These are phyloP conservation scores for Trichoderma sp. DNA, from an alignment of 2,329 filamentous ascomycete genomes.

Conservation along the genomic window DNA sequence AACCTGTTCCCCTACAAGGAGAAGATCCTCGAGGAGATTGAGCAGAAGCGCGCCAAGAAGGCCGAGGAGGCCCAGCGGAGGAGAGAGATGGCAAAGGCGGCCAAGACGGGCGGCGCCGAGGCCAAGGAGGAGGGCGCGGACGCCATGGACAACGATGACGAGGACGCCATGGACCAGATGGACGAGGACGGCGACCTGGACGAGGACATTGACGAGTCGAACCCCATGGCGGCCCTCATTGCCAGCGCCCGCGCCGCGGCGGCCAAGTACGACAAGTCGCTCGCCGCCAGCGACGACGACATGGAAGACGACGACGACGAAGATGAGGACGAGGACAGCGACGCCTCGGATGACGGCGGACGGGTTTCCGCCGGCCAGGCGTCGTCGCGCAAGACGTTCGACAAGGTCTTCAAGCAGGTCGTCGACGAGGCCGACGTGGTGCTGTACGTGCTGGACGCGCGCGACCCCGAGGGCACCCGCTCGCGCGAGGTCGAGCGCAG, in stretches of 20 bases:
- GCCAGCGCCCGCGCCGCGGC: constrained; percentile 81
- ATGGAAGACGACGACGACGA: constrained; percentile 43
- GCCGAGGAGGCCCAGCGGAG: constrained; percentile 73
- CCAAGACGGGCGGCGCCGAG: constrained; percentile 52
- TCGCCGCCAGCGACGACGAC: constrained; percentile 58
- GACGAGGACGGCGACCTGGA: constrained; percentile 58
- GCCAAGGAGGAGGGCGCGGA: constrained; percentile 48
- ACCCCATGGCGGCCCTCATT: constrained; percentile 89
- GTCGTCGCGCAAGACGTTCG: constrained; percentile 81
- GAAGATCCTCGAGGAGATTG: constrained; percentile 89
- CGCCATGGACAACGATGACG: constrained; percentile 50
- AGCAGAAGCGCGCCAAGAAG: constrained; percentile 80
- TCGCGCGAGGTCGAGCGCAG: constrained; percentile 88
- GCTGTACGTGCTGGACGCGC: constrained; percentile 88
- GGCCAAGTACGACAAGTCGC: constrained; percentile 69
- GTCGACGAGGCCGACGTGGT: constrained; percentile 87
- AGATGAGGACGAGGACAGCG: constrained; percentile 50
- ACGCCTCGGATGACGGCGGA: constrained; percentile 58
- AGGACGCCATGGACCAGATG: constrained; percentile 51
- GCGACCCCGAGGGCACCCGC: constrained; percentile 86
- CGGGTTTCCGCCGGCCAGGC: constrained; percentile 56
- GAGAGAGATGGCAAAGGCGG: constrained; percentile 71
- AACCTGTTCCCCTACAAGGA: constrained; percentile 99
- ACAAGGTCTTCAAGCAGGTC: constrained; percentile 95
- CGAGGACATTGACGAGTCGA: constrained; percentile 66